Base-by-base conservation (phyloP, 1,284 basidiomycete species). In the Blastosporella zonata region DNA sequence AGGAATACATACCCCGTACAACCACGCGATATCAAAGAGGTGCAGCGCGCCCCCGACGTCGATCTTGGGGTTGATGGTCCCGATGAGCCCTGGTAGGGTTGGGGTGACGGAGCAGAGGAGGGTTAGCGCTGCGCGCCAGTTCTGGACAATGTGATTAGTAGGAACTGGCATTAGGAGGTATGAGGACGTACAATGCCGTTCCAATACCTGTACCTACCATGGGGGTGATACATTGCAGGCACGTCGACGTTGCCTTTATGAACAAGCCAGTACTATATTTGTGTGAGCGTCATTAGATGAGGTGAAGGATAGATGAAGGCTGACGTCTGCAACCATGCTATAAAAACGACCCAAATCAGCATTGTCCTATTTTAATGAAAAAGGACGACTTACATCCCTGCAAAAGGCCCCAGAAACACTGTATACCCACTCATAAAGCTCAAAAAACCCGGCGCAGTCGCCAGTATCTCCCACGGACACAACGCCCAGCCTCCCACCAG, bases 401-500 rank as follows among this genome's bases (percentile, higher is more conserved):
- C 82, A 58, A 88, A 84, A 4, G 86, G 85, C 0, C 85, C 85
- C 27, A 88, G 64, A 63, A 88, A 86, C 13, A 87, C 79, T 0
- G 84, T 81, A 57, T 86, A 88, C 10, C 84, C 86, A 22, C 75
- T 78, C 81, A 87, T 84, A 60, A 81, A 79, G 1, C 69, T 66
- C 46, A 79, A 56, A 58, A 79, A 79, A 0, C 72, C 70, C 21
- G 75, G 71, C 1, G 82, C 66, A 61, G 68, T 71, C 3, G 71
- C 71, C n/a, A 82, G 62, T 29, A 82, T 79, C 50, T 80, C 71
- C 80, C 80, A 82, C 23, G 80, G 79, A 54, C 72, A 75, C 2
- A 81, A 62, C 0, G 70, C 77, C 81, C 81, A 86, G 2, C 81
- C 85, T 8, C 87, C 88, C 7, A 90, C 62, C 45, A 90, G 62